phyloP scores from a whole-genome alignment of 164 flowering plant genomes.

The Aristolochia contorta region DNA sequence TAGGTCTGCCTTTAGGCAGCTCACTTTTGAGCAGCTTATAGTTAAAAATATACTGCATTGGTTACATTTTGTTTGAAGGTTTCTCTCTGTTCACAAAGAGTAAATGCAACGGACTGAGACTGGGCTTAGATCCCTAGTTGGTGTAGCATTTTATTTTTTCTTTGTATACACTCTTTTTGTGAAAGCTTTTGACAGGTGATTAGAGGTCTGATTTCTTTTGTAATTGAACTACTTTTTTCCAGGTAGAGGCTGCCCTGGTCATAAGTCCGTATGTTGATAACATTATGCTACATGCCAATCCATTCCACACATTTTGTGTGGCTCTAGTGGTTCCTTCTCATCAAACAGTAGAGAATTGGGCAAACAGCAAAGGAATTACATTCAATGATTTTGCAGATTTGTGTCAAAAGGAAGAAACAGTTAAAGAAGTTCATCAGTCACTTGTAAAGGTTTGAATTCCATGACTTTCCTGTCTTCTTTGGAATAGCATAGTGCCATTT shows the following conservation, averaged over 20 bases:
- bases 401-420: slow-evolving; percentile 55
- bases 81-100: too few relatives aligned
- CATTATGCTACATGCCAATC: slow-evolving; percentile 88
- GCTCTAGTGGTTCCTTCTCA: slow-evolving; percentile 82
- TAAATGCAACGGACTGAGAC: too few relatives aligned
- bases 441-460: slow-evolving; percentile 47
- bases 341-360: slow-evolving; percentile 66
- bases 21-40: too few relatives aligned
- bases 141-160: not conserved
- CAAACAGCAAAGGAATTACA: slow-evolving; percentile 39
- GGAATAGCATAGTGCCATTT: too few relatives aligned
- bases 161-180: not conserved
- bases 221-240: slow-evolving; percentile 10
- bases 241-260: slow-evolving; percentile 83
- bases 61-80: too few relatives aligned
- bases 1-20: too few relatives aligned
- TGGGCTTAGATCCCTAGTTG: too few relatives aligned
- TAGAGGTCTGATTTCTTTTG: not conserved
- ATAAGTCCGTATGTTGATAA: slow-evolving; percentile 80
- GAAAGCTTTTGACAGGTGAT: not conserved
- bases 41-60: too few relatives aligned
- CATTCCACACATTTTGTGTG: slow-evolving; percentile 87
- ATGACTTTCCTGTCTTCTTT: not conserved
- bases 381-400: slow-evolving; percentile 50
- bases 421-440: slow-evolving; percentile 72